Evolutionary conservation across 805 yeast genomes (phyloP), one percentile per base, ranked within the genome.

Genomic region (Pichia cabralensis): DNA sequence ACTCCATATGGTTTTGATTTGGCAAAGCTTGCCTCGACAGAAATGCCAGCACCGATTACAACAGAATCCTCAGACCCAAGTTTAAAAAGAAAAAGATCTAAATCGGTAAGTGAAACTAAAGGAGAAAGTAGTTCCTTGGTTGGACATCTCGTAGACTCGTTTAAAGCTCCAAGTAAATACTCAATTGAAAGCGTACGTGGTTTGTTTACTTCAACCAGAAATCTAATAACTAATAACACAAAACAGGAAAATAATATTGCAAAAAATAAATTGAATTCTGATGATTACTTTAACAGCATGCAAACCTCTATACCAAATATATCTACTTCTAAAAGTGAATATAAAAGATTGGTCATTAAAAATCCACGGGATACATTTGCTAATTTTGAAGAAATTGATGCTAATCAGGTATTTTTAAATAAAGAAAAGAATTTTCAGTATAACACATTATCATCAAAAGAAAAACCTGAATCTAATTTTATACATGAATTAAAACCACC

Each of bases 31-130:
- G 20, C 40, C 12, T 30, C 19, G 1, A 19, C 44, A 8, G 56
- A 47, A 26, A 55, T 55, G 60, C 60, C 61, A 26, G 47, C 44
- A 21, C 36, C 59, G 5, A 22, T 55, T 12, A 55, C 60, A 2
- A 45, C 49, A 5, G 31, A 41, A 9, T 23, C 41, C 2, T 11
- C 32, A 3, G 42, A 33, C 5, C 11, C 26, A 35, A 17, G 42
- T 19, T n/a, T 45, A 25, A 50, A 46, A 31, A 50, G 50, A 20
- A 49, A 49, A 25, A 35, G 57, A 28, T 39, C 51, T 7, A 25
- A 35, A 3, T 45, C 58, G 3, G 36, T 43, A 17, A n/a, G 33
- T 4, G 33, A 40, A 7, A 39, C 52, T 3, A 36, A 38, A 6
- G 41, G 34, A 6, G 31, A 39, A 5, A 22, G n/a, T n/a, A 27